Evolutionary conservation across 1,139 yeast genomes (phyloP).

Genomic region (Debaryomycetaceae sp.): DNA sequence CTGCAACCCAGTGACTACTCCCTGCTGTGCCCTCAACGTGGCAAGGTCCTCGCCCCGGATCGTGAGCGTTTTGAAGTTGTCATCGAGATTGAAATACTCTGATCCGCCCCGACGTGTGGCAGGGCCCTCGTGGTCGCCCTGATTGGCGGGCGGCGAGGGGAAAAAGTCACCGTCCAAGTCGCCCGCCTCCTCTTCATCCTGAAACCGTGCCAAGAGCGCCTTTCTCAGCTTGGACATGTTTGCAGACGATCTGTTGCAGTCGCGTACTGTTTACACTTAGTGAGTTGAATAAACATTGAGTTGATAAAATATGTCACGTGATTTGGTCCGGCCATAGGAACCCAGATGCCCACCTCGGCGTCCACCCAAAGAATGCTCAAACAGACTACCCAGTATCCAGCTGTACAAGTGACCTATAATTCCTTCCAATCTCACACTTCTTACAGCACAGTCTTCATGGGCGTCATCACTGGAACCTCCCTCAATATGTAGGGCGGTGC

Average conservation of each 20-base stretch:
- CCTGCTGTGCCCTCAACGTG: slow-evolving; percentile 11
- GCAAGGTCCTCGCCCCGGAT: slow-evolving; percentile 15
- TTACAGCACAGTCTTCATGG: slow-evolving; percentile 9
- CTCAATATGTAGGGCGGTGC: slow-evolving; percentile 20
- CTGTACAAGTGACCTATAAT: too few relatives aligned
- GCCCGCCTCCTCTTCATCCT: slow-evolving; percentile 9
- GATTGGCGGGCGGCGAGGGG: too few relatives aligned
- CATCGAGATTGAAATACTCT: slow-evolving; percentile 9
- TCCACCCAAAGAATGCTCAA: too few relatives aligned
- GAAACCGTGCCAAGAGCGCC: slow-evolving; percentile 12
- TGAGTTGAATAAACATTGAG: too few relatives aligned
- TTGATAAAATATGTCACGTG: too few relatives aligned
- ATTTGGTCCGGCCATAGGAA: too few relatives aligned
- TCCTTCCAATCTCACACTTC: too few relatives aligned
- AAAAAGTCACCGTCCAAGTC: slow-evolving; percentile 14
- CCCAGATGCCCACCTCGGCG: too few relatives aligned
- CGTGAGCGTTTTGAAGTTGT: slow-evolving; percentile 23
- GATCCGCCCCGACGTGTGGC: slow-evolving; percentile 3
- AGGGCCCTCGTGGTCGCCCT: slow-evolving; percentile 5
- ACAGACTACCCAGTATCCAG: too few relatives aligned
- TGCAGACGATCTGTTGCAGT: too few relatives aligned
- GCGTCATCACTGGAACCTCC: slow-evolving; percentile 14
- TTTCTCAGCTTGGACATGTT: too few relatives aligned
- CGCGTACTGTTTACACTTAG: too few relatives aligned
- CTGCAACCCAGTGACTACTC: background rate